Base-by-base conservation (phyloP, 805 yeast species). In the Schwanniomyces sp. region DNA sequence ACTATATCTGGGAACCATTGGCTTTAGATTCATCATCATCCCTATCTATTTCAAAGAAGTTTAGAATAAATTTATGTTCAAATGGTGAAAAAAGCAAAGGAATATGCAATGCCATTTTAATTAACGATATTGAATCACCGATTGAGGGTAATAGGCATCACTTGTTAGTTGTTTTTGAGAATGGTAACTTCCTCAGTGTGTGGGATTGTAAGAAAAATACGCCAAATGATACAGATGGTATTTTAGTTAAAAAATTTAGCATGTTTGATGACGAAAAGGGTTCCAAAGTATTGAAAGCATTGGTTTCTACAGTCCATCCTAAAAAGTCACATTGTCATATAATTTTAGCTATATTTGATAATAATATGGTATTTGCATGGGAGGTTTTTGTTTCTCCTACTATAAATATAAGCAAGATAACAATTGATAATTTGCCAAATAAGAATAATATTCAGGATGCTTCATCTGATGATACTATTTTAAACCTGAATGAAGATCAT, bases 131-230 rank as follows among this genome's bases (percentile, higher is more conserved):
- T n/a, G 54, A 55, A 9, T 59, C 55, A 0, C 48, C 61, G 6
- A 38, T 28, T 2, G 44, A 40, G 1, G 28, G 24, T 1, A 45
- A 46, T 16, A 49, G 72, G 17, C 67, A 66, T 38, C 76, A 72
- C 47, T 50, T 67, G 30, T 72, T 64, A 0, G 58, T 63, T 1
- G 51, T 64, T 4, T 46, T 58, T n/a, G 75, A 72, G 36, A 62
- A 61, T 34, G 56, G 60, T 5, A 69, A 73, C 4, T 52, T 48
- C 38, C 50, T 89, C 10, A 72, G 81, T 10, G 67, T 86, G 5
- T 88, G 90, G 88, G 80, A 84, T 48, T 81, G 91, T 45, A 59
- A 68, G 41, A 67, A 72, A 8, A 56, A 61, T 3, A 48, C 53
- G 17, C 49, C 55, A 45, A 68, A 68, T 47, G 68, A 66, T 41